Evolutionary conservation across 371 early-diverging fungal species (phyloP), one percentile per base, ranked within the genome.

Genomic region (Mucor racemosus): DNA sequence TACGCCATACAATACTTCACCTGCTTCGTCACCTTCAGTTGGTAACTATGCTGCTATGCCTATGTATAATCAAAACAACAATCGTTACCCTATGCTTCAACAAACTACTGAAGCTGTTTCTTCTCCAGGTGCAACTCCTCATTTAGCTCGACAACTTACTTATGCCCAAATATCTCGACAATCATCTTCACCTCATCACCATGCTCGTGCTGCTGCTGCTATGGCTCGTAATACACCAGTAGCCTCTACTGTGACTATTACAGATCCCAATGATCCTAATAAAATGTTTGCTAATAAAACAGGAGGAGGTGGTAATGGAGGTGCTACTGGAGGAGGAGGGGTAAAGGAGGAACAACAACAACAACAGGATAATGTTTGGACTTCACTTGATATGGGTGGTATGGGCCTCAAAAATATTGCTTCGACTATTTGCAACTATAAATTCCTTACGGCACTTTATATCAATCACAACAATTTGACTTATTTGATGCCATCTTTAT

Each of bases 401-500:
- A 95, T 98, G 95, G 90, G 88, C 5, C 85, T 97, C 26, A 90
- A 91, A 71, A 92, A 91, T 58, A 76, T 98, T 4, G 84, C 91
- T 33, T 65, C 79, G 14, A 84, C 89, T 17, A 73, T 97, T 48
- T 97, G 95, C 75, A 61, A 65, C 26, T 98, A 95, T 73, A 60
- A 72, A 0, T 97, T 97, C 76, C 76, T 98, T 62, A 97, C 97
- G 14, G 88, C 88, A 31, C 90, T 98, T 8, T 97, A 97, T 72
- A 81, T 98, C 69, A 96, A 95, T 74, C 95, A 98, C 84, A 98
- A 98, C 86, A 88, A 91, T 70, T 78, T 98, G 56, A 85, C 90
- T 46, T 86, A 81, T 60, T 64, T 98, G 26, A 89, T 95, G 7
- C 82, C 91, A 7, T 89, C 90, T 19, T 86, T 97, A 34, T 68